A percentile compares a stretch with the other conserved stretches of the same genome.
Evolutionary conservation across 2,329 filamentous ascomycete species (phyloP).

Genomic region (Chrysoporthe austroafricana): DNA sequence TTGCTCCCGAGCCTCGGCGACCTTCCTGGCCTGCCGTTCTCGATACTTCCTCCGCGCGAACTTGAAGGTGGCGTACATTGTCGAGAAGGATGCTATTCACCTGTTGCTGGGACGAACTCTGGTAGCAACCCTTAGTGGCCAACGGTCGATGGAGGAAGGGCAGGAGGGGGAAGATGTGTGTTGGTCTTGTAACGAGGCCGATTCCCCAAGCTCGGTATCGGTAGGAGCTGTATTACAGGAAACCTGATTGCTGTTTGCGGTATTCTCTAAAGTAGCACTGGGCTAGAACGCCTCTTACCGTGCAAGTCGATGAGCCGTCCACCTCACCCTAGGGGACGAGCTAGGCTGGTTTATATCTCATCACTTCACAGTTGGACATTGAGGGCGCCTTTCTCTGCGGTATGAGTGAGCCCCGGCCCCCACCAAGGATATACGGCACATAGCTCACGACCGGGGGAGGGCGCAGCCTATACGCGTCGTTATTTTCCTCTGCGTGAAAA

Average conservation of each 20-base stretch:
- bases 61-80: conserved; percentile 33
- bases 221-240: neutral
- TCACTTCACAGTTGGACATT: no score
- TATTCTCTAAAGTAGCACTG: neutral
- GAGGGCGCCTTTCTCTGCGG: neutral
- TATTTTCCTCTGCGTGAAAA: neutral
- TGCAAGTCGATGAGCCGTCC: neutral
- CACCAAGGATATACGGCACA: no score
- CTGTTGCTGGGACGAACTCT: neutral
- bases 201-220: neutral
- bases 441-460: neutral
- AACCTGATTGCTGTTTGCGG: neutral
- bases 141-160: neutral
- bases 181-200: neutral
- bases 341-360: neutral
- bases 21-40: conserved; percentile 18
- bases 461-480: neutral
- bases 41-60: conserved; percentile 33
- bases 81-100: conserved; percentile 5
- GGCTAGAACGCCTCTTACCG: neutral
- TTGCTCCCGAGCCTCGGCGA: neutral
- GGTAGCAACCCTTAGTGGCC: no score
- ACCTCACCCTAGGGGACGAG: neutral
- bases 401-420: no score
- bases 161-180: neutral